Evolutionary conservation across 2,329 filamentous ascomycete genomes (phyloP), one percentile per base, ranked within the genome.

Genomic region (Diaporthe sp.): DNA sequence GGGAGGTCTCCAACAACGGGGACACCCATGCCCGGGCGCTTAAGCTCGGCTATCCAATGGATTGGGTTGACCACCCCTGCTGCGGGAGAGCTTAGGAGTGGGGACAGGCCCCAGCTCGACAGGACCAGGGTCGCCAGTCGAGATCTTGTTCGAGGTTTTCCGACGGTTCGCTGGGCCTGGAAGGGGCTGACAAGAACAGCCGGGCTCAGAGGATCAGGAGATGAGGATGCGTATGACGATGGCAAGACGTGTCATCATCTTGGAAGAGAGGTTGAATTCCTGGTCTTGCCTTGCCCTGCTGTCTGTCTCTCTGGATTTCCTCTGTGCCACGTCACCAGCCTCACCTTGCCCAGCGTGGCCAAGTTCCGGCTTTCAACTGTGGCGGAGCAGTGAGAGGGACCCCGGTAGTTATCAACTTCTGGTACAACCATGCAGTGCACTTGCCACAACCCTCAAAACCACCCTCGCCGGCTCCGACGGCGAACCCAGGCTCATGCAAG

Each of bases 251-350:
- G 50, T 72, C 55, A 54, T 35, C 35, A 60, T 38, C 45, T 28
- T 19, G 38, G 35, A 12, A 54, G 4, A 19, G 10, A 47, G 19
- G 19, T 30, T 28, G 57, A 35, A 30, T 50, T 10, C 40, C 25
- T 66, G 57, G 60, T 47, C 30, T 66, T 45, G 60, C 40, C 42
- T 45, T 50, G 35, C 30, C 35, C 45, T 33, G 33, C 40, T 33
- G 38, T 45, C 22, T 57, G 38, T 52, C 25, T 57, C 45, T 47
- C 38, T 75, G 35, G 79, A 73, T 76, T 58, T 66, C 30, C 52
- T 7, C 35, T 64, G 74, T 84, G 85, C 84, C 85, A 87, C 85
- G 85, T 86, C 85, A 84, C 83, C 80, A 86, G 84, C 83, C 84
- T 85, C 83, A 84, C 77, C 70, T 77, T 64, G 55, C 67, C 50